A percentile compares a stretch with the other conserved stretches of the same genome.
These are phyloP conservation scores for Calonectria fujianensis DNA, from an alignment of 2,329 filamentous ascomycete genomes.

Conservation along the genomic window DNA sequence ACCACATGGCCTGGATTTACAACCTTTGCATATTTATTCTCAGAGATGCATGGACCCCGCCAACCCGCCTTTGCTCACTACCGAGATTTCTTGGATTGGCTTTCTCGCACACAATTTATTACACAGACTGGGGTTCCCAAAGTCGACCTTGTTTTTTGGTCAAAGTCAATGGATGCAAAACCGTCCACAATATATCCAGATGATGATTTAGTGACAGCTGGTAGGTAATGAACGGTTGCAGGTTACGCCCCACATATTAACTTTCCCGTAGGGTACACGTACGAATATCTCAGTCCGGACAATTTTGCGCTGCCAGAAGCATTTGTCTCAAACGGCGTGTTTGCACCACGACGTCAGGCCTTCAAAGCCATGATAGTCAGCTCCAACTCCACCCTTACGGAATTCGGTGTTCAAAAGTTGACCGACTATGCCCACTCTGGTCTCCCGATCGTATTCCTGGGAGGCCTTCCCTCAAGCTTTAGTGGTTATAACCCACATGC, in stretches of 20 bases:
- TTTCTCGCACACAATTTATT: conserved; percentile 11
- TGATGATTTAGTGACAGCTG: not conserved
- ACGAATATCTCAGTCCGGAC: conserved; percentile 2
- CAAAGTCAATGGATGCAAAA: not conserved
- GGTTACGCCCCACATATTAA: not conserved
- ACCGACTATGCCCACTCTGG: not conserved
- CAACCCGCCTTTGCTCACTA: not conserved
- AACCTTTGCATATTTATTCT: conserved; percentile 15
- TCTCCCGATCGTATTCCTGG: not conserved
- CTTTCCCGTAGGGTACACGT: not conserved
- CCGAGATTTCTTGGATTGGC: conserved; percentile 12
- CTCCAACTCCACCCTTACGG: not conserved
- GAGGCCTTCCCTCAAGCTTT: not conserved
- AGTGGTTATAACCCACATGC: not conserved
- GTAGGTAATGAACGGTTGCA: not conserved
- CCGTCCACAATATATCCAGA: not conserved
- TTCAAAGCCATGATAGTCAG: conserved; percentile 6
- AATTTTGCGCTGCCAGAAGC: conserved; percentile 4
- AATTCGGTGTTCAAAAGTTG: not conserved
- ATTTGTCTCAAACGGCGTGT: not conserved
- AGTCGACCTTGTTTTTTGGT: not conserved
- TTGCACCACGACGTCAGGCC: not conserved
- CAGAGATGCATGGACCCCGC: conserved; percentile 6
- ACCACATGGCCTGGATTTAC: conserved; percentile 8
- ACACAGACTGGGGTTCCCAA: conserved; percentile 3